Base-by-base conservation (phyloP, 2,329 filamentous ascomycete genomes). In the Botrytis medusae region DNA sequence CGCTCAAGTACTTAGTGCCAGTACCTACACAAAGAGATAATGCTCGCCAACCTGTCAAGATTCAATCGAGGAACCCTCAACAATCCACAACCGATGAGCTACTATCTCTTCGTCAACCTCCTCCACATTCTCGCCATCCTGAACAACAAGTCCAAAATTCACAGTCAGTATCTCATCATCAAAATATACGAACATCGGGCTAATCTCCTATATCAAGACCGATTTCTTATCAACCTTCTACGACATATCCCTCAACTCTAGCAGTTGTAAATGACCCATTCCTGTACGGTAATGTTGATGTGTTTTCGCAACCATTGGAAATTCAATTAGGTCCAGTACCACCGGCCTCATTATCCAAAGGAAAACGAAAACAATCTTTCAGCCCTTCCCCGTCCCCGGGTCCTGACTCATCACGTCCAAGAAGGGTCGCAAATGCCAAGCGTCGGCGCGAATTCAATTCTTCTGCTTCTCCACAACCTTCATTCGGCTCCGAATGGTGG, bases 1-100 rank as follows among this genome's bases (percentile, higher is more conserved):
- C 71, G 37, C n/a, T 72, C 6, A 69, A 72, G 42, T 72, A 72
- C 34, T 69, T 72, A 44, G 71, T 44, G n/a, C 71, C 71, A 18
- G 14, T 46, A 6, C 57, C 54, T 29, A 18, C 34, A 20, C 63
- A 44, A 16, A 59, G 5, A 40, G 22, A 44, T 32, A 42, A 40
- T 29, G 29, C 51, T 69, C 51, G 62, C 37, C 65, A 46, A 37
- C 51, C 54, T 40, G 25, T 48, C 34, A 54, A 69, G 29, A 16
- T 54, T 6, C 22, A 69, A 61, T 72, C 63, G 32, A 57, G 40
- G 25, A 34, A 51, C 9, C 32, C 63, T 22, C 37, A 42, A 16
- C 51, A 60, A 51, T 29, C 18, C 9, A 16, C 32, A 32, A 25
- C 63, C 8, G 32, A 72, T 42, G 51, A 51, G 12, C 40, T 61